Base-by-base conservation (phyloP, 805 yeast species). In the Candida michaelii region DNA sequence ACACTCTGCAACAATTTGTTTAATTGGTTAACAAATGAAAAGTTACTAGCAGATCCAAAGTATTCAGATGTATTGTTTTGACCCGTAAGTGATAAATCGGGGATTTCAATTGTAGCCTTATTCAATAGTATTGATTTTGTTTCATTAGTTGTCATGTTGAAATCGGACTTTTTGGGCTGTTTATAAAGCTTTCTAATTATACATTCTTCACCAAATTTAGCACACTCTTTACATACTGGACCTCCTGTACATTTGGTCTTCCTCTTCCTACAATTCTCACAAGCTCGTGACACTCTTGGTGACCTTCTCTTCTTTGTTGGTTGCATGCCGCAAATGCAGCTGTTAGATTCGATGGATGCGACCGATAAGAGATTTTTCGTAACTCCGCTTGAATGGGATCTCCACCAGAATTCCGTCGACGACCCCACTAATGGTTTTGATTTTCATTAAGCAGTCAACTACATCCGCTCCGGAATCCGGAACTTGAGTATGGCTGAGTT, bases 11-110 rank as follows among this genome's bases (percentile, higher is more conserved):
- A 30, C 27, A 49, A 51, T 31, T 52, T 48, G 38, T 55, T 52
- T 33, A 55, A 35, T 19, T 55, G 57, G 30, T 47, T 55, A 11
- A 55, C 55, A 45, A 55, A 54, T 5, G 58, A 46, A 25, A 47
- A 49, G 31, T 55, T 55, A 41, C 54, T 48, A 5, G 56, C 51
- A 5, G 59, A 50, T 4, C 59, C 59, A 51, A 52, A 55, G 30
- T 52, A 55, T 33, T 55, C 56, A 5, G 47, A 32, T 3, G 11
- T 31, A 17, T 36, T 39, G 16, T 37, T 33, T 9, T 31, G 32
- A 11, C 40, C 40, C 3, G 39, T 5, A n/a, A 44, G 36, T 9
- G 44, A 40, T 15, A 44, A 13, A 15, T 36, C 44, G 11, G 47
- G 47, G 14, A 44, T 44, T 27, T 44, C 47, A 5, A 43, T 14